These are phyloP conservation scores for Fusarium graminum DNA, from an alignment of 2,329 filamentous ascomycete genomes.

Conservation along the genomic window DNA sequence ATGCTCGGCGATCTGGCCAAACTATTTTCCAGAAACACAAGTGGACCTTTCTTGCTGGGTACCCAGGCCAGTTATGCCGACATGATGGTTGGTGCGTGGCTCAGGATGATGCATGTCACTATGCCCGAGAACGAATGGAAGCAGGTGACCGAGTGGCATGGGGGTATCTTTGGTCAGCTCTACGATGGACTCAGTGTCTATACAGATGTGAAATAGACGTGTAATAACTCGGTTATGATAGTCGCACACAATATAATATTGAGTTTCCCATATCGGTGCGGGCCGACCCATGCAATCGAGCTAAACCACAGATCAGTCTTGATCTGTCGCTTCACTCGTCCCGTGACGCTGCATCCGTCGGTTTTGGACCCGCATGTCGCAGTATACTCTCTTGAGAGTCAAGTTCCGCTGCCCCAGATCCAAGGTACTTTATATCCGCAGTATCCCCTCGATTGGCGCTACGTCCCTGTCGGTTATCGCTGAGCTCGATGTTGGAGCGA, in stretches of 20 bases:
- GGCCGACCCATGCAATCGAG: no score
- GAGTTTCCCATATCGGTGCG: no score
- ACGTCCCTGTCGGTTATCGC: background rate
- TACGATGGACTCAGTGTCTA: constrained; percentile 60
- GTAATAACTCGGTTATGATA: no score
- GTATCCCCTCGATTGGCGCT: background rate
- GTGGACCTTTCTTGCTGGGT: constrained; percentile 65
- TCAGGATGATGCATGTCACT: constrained; percentile 59
- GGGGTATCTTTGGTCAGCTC: constrained; percentile 63
- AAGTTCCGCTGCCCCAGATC: constrained; percentile 22
- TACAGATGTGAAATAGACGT: constrained; percentile 49
- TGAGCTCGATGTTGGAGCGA: constrained; percentile 18
- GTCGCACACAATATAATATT: no score
- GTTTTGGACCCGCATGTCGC: background rate
- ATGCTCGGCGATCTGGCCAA: constrained; percentile 58
- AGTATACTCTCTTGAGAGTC: constrained; percentile 33
- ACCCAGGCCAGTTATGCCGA: constrained; percentile 64
- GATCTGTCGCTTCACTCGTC: background rate
- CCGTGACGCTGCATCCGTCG: background rate
- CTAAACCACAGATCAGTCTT: background rate
- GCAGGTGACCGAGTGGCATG: constrained; percentile 62
- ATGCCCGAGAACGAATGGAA: constrained; percentile 63
- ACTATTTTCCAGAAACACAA: constrained; percentile 55
- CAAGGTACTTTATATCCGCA: constrained; percentile 15
- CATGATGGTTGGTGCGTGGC: constrained; percentile 68